Conservation (phyloP, 768 basidiomycete genomes). For the Phylloporus scabripes region DNA sequence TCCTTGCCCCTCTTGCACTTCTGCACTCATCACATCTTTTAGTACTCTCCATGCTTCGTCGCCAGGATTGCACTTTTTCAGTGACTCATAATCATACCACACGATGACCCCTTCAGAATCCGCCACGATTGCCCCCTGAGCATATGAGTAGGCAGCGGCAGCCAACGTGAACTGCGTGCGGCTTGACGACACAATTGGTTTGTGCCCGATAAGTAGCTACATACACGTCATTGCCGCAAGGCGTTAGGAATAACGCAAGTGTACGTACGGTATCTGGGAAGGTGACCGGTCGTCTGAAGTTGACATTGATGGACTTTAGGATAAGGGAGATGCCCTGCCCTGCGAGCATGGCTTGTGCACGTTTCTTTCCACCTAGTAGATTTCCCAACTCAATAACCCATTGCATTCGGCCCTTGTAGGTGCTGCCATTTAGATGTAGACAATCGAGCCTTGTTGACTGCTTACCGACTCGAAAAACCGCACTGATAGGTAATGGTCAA, state of each 20-base stretch:
- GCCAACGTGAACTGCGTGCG: conserved; percentile 45
- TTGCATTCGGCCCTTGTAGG: conserved; percentile 58
- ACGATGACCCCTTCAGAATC: conserved; percentile 60
- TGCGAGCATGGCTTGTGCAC: conserved; percentile 51
- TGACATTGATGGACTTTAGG: conserved; percentile 62
- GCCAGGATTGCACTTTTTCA: conserved; percentile 61
- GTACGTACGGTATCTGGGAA: conserved; percentile 67
- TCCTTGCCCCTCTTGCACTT: conserved; percentile 15
- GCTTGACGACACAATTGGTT: conserved; percentile 36
- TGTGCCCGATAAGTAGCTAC: conserved; percentile 63
- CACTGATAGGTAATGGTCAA: conserved; percentile 33
- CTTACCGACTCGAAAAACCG: conserved; percentile 68
- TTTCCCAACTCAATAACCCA: conserved; percentile 58
- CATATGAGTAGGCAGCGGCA: conserved; percentile 58
- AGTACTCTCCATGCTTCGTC: conserved; percentile 38
- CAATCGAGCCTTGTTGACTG: neutral
- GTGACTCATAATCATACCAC: conserved; percentile 73
- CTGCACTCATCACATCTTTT: conserved; percentile 17
- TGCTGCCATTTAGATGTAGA: neutral
- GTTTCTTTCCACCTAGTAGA: conserved; percentile 53
- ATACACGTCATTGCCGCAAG: neutral
- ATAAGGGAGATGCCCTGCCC: conserved; percentile 68
- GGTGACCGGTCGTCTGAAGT: conserved; percentile 65
- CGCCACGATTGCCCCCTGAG: conserved; percentile 58
- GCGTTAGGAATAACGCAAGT: neutral